phyloP scores from a whole-genome alignment of 352 stramenopile species.

The Phytophthora palmivora region DNA sequence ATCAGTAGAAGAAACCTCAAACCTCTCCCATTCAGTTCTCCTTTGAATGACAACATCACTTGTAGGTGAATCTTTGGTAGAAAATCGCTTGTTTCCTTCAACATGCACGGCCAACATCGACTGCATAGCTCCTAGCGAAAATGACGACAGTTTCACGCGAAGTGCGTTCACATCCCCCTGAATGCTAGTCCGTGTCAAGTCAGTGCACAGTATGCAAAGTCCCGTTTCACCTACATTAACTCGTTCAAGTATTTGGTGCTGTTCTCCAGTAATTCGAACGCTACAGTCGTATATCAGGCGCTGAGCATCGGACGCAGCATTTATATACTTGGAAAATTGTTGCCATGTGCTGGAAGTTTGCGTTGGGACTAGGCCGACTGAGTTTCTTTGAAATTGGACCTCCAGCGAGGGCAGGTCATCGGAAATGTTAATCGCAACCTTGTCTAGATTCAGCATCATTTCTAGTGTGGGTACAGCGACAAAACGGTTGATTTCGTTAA shows the following conservation, averaged over 20 bases:
- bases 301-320: constrained; percentile 47
- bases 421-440: constrained; percentile 60
- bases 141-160: constrained; percentile 57
- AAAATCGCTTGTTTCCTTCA: neutral
- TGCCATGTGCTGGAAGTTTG: constrained; percentile 61
- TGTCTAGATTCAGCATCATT: constrained; percentile 74
- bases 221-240: neutral
- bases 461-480: constrained; percentile 43
- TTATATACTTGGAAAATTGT: constrained; percentile 53
- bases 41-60: constrained; percentile 1
- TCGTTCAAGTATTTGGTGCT: constrained; percentile 50
- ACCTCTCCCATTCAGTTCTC: neutral
- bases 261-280: constrained; percentile 54
- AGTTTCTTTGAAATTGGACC: constrained; percentile 52
- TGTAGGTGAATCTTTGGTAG: neutral
- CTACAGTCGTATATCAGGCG: constrained; percentile 67
- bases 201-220: constrained; percentile 35
- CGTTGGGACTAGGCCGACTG: constrained; percentile 39
- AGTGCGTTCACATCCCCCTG: constrained; percentile 55
- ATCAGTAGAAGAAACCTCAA: constrained; percentile 36
- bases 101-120: constrained; percentile 27
- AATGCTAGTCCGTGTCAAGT: constrained; percentile 40
- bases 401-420: constrained; percentile 40
- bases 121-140: constrained; percentile 42
- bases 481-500: constrained; percentile 59